Evolutionary conservation across 768 basidiomycete species (phyloP).

Genomic region (Gymnopilus dilepis): DNA sequence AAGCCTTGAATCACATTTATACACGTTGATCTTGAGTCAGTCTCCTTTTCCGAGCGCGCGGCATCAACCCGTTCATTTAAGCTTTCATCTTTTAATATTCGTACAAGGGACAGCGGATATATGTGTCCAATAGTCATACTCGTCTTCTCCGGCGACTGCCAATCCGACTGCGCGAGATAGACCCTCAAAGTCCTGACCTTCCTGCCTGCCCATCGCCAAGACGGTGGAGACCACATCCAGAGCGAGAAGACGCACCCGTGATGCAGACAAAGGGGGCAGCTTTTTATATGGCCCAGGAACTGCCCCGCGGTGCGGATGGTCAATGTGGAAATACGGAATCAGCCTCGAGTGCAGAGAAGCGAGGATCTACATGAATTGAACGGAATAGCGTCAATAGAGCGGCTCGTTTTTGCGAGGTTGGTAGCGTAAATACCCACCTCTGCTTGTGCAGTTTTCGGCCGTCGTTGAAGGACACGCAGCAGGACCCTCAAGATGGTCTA

Average conservation of each 20-base stretch:
- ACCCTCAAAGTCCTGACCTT: slow-evolving; percentile 19
- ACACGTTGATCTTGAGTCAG: neutral
- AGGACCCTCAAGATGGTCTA: slow-evolving; percentile 67
- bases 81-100: slow-evolving; percentile 21
- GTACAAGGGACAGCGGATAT: slow-evolving; percentile 19
- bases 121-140: slow-evolving; percentile 47
- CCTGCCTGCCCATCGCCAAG: slow-evolving; percentile 22
- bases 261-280: slow-evolving; percentile 46
- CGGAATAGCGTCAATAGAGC: slow-evolving; percentile 18
- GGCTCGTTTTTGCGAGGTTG: slow-evolving; percentile 1
- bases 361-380: slow-evolving; percentile 34
- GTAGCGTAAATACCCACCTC: slow-evolving; percentile 44
- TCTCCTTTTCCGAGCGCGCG: neutral
- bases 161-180: slow-evolving; percentile 36
- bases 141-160: slow-evolving; percentile 43
- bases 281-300: slow-evolving; percentile 80
- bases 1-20: neutral
- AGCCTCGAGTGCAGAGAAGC: slow-evolving; percentile 61
- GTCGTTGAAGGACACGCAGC: slow-evolving; percentile 63
- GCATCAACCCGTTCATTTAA: slow-evolving; percentile 1
- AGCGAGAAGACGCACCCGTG: slow-evolving; percentile 56
- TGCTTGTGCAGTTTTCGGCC: slow-evolving; percentile 44
- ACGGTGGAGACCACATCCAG: slow-evolving; percentile 62
- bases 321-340: slow-evolving; percentile 79
- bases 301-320: slow-evolving; percentile 75